phyloP scores from a whole-genome alignment of 768 basidiomycete species.

The Serendipita sp. region DNA sequence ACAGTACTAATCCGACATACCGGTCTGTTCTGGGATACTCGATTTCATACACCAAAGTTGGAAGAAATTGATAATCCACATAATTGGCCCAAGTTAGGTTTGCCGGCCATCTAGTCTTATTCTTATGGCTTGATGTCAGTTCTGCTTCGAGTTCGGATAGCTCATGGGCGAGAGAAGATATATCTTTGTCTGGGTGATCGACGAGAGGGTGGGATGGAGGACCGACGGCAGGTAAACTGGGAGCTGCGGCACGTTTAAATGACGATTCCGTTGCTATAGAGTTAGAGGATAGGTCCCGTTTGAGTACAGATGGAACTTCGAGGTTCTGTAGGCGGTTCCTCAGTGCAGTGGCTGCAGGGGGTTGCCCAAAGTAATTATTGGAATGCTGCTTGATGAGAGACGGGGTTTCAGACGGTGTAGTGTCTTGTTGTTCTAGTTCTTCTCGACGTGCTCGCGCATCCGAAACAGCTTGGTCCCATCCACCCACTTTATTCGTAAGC shows the following conservation, averaged over 20 bases:
- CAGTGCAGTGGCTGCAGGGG: constrained; percentile 33
- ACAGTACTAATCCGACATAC: constrained; percentile 24
- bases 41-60: constrained; percentile 88
- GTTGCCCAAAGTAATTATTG: constrained; percentile 15
- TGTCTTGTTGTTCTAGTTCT: constrained; percentile 22
- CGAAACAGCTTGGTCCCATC: constrained; percentile 46
- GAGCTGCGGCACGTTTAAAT: background rate
- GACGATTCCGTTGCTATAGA: background rate
- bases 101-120: constrained; percentile 59
- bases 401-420: constrained; percentile 16
- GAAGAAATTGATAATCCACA: constrained; percentile 69
- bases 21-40: constrained; percentile 85
- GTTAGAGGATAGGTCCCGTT: constrained; percentile 11
- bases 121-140: constrained; percentile 53
- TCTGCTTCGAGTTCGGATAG: constrained; percentile 64
- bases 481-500: constrained; percentile 37
- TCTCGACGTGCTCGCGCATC: constrained; percentile 27
- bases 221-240: background rate
- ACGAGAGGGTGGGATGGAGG: constrained; percentile 24
- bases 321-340: constrained; percentile 34
- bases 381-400: constrained; percentile 14
- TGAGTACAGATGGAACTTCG: constrained; percentile 12
- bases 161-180: constrained; percentile 56
- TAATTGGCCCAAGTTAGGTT: constrained; percentile 76
- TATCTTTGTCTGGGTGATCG: constrained; percentile 47